These are phyloP conservation scores for Monilinia aucupariae DNA, from an alignment of 2,329 filamentous ascomycete genomes.

Conservation along the genomic window DNA sequence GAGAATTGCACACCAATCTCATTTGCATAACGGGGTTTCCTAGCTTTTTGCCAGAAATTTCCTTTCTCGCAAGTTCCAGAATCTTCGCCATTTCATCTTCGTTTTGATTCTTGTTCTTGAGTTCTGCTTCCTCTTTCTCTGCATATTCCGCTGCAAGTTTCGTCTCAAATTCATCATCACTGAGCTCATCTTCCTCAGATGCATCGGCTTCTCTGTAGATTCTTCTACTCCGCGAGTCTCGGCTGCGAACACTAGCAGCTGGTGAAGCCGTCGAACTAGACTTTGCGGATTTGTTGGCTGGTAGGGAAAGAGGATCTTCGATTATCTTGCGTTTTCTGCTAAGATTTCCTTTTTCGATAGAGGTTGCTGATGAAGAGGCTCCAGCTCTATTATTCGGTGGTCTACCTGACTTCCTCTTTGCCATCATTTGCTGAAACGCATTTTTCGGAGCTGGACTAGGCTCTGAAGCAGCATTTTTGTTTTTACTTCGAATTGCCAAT, in stretches of 20 bases:
- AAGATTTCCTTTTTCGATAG: conserved; percentile 28
- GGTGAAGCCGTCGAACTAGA: conserved; percentile 74
- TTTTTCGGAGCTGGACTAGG: conserved; percentile 34
- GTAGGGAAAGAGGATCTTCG: conserved; percentile 36
- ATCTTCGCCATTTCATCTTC: conserved; percentile 65
- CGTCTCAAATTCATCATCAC: conserved; percentile 78
- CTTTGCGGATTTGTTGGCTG: conserved; percentile 64
- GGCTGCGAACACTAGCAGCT: conserved; percentile 39
- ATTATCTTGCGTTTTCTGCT: conserved; percentile 54
- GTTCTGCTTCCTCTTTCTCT: conserved; percentile 45
- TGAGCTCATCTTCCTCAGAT: conserved; percentile 59
- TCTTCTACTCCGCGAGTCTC: conserved; percentile 40
- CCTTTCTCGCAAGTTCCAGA: conserved; percentile 72
- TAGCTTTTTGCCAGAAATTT: conserved; percentile 85
- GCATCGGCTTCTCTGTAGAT: conserved; percentile 52
- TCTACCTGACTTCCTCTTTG: conserved; percentile 11
- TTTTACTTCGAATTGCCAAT: conserved; percentile 21
- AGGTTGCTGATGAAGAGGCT: not conserved
- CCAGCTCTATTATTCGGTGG: conserved; percentile 8
- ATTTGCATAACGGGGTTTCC: conserved; percentile 92
- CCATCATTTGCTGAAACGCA: conserved; percentile 44
- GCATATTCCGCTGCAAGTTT: conserved; percentile 62
- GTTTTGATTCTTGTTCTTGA: conserved; percentile 37
- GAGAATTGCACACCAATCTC: conserved; percentile 84
- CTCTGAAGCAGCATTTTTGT: conserved; percentile 24